Percentiles rank a stretch among this genome's conserved stretches.
These are phyloP conservation scores for Daedaleopsis nitida DNA, from an alignment of 768 basidiomycete genomes.

Conservation along the genomic window DNA sequence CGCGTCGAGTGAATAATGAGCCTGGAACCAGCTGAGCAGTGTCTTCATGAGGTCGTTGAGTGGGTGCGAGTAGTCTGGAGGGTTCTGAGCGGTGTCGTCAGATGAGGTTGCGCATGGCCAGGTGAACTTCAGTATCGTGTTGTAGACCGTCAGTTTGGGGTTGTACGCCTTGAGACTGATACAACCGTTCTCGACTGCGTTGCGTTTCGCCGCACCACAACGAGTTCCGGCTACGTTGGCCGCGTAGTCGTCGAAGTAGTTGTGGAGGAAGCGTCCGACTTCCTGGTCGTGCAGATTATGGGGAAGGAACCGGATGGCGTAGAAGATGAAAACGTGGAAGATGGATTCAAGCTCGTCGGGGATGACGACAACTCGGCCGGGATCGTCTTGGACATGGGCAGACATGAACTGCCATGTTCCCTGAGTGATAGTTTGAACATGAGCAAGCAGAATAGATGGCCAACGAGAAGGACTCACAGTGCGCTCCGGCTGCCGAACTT, in stretches of 20 bases:
- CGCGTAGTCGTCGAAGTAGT: background rate
- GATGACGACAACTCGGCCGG: background rate
- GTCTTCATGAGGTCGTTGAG: too few relatives aligned
- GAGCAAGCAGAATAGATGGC: too few relatives aligned
- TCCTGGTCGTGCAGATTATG: background rate
- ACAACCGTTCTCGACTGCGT: background rate
- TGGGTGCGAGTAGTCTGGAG: too few relatives aligned
- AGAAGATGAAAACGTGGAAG: background rate
- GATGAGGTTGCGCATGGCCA: too few relatives aligned
- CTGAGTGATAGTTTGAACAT: background rate
- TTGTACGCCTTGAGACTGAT: background rate
- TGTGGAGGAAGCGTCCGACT: background rate
- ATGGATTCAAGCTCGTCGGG: background rate
- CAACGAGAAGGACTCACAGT: background rate
- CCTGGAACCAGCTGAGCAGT: too few relatives aligned
- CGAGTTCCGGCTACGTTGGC: background rate
- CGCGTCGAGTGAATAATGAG: too few relatives aligned
- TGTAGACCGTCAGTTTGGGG: too few relatives aligned
- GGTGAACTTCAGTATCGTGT: too few relatives aligned
- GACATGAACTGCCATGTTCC: background rate
- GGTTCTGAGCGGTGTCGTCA: too few relatives aligned
- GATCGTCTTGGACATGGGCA: background rate
- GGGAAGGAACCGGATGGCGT: background rate
- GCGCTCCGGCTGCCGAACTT: background rate
- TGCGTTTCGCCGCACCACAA: background rate